phyloP scores from a whole-genome alignment of 768 basidiomycete species.

The Termitomyces sp. region DNA sequence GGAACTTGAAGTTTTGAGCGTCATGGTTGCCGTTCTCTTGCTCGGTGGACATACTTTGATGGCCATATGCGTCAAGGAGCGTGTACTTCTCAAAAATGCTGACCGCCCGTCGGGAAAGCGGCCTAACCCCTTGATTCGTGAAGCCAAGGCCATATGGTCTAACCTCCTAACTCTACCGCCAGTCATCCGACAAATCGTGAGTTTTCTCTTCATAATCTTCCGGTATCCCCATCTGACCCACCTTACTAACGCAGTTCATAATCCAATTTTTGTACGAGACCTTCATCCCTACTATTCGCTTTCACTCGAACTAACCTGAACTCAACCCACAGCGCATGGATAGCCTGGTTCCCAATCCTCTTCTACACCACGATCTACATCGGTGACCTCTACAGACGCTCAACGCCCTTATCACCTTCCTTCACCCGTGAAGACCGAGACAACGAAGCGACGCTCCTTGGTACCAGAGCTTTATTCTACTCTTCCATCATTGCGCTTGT shows the following conservation, averaged over 20 bases:
- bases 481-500: slow-evolving; percentile 65
- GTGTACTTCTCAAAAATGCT: slow-evolving; percentile 46
- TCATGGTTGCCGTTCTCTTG: slow-evolving; percentile 66
- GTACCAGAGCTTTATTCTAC: slow-evolving; percentile 78
- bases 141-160: slow-evolving; percentile 64
- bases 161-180: slow-evolving; percentile 66
- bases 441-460: slow-evolving; percentile 73
- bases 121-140: slow-evolving; percentile 26
- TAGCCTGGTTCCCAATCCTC: slow-evolving; percentile 90
- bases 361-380: slow-evolving; percentile 88
- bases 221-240: background rate
- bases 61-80: slow-evolving; percentile 60
- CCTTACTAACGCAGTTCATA: slow-evolving; percentile 43
- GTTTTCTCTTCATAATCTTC: background rate
- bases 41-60: slow-evolving; percentile 61
- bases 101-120: slow-evolving; percentile 15
- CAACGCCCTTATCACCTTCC: slow-evolving; percentile 21
- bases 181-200: slow-evolving; percentile 74
- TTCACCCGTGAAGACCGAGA: slow-evolving; percentile 32
- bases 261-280: slow-evolving; percentile 75
- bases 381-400: slow-evolving; percentile 74
- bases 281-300: background rate
- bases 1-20: slow-evolving; percentile 77
- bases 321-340: slow-evolving; percentile 51
- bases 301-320: background rate